phyloP scores from a whole-genome alignment of 164 flowering plant species.

The Houttuynia cordata region DNA sequence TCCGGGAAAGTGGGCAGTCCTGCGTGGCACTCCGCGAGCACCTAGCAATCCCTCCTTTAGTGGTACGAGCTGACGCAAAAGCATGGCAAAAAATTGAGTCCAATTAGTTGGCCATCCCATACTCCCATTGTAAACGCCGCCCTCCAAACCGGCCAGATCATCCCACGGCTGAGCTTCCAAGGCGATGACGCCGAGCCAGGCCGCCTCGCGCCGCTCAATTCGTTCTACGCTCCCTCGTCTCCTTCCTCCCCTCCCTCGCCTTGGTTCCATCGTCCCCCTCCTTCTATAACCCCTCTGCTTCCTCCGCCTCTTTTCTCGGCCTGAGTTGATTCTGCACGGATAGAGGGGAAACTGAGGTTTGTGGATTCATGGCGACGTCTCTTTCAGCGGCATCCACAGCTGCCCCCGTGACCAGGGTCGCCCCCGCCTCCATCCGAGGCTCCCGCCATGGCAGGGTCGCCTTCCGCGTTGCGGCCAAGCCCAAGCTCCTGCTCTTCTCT shows the following conservation, averaged over 20 bases:
- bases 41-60: too few species aligned
- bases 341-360: too few species aligned
- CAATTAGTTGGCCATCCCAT: background rate
- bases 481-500: constrained; percentile 23
- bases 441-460: constrained; percentile 15
- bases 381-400: constrained; percentile 25
- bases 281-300: background rate
- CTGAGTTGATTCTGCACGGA: too few species aligned
- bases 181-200: background rate
- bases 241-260: background rate
- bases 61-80: too few species aligned
- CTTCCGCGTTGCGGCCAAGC: constrained; percentile 25
- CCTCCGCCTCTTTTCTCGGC: too few species aligned
- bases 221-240: background rate
- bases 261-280: background rate
- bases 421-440: constrained; percentile 9
- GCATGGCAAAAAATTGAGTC: too few species aligned
- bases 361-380: constrained; percentile 9
- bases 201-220: background rate
- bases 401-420: constrained; percentile 11
- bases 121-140: background rate
- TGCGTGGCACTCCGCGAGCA: too few species aligned
- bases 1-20: too few species aligned
- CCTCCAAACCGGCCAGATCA: background rate
- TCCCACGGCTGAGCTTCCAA: background rate